A percentile compares a stretch with the other conserved stretches of the same genome.
Evolutionary conservation across 164 flowering plant genomes (phyloP).

Genomic region (Sedum album): DNA sequence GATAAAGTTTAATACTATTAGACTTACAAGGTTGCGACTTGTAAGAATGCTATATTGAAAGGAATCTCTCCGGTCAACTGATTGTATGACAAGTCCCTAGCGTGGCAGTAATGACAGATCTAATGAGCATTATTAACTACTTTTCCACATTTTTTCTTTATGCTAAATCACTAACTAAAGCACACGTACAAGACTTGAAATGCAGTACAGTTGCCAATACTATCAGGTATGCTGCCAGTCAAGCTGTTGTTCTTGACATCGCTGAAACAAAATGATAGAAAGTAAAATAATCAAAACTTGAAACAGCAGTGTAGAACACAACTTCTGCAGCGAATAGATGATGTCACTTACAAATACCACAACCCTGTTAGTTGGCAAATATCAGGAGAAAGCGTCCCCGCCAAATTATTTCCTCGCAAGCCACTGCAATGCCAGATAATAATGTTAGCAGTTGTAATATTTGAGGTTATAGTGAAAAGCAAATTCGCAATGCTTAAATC

Average conservation of each 20-base stretch:
- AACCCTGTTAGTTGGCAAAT: conserved; percentile 91
- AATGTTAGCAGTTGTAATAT: neutral
- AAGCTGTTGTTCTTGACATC: conserved; percentile 93
- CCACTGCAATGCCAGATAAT: conserved; percentile 40
- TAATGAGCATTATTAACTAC: neutral
- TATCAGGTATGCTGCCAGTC: conserved; percentile 77
- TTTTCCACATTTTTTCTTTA: neutral
- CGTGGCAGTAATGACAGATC: conserved; percentile 25
- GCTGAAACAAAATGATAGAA: conserved; percentile 24
- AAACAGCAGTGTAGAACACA: neutral
- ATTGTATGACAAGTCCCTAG: conserved; percentile 21
- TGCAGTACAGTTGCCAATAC: conserved; percentile 84
- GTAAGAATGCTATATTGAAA: conserved; percentile 91
- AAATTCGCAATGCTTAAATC: conserved; percentile 15
- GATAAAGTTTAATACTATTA: neutral
- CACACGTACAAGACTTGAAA: conserved; percentile 95
- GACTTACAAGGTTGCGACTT: conserved; percentile 89
- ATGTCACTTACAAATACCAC: conserved; percentile 88
- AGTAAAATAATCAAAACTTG: neutral
- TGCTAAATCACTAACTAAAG: neutral
- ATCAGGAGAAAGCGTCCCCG: conserved; percentile 79
- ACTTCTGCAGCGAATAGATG: neutral
- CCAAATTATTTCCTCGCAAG: conserved; percentile 76
- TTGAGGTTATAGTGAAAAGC: neutral
- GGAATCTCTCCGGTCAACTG: conserved; percentile 87